Conservation (phyloP, 2,329 filamentous ascomycete genomes). For the Cordyceps tenuipes region DNA sequence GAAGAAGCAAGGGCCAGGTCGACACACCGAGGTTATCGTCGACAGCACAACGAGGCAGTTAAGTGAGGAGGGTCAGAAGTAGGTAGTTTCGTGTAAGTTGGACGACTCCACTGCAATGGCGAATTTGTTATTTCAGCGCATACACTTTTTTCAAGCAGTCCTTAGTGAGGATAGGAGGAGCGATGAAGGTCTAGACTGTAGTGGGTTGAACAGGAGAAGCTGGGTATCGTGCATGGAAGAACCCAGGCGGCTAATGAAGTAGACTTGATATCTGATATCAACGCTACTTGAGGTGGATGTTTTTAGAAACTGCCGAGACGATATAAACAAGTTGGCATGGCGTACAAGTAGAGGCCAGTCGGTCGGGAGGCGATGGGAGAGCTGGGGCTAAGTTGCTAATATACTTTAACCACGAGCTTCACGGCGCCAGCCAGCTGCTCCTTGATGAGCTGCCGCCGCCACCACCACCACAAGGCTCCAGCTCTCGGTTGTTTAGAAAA, state of each 20-base stretch:
- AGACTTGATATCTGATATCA: not conserved
- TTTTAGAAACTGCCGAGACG: no score
- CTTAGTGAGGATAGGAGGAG: not conserved
- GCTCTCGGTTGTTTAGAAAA: not conserved
- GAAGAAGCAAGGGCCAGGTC: not conserved
- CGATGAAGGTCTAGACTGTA: not conserved
- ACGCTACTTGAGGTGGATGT: not conserved
- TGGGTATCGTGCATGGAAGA: not conserved
- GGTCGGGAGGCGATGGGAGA: no score
- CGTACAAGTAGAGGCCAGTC: no score
- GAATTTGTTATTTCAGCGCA: not conserved
- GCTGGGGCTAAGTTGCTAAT: not conserved
- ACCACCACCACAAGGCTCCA: not conserved
- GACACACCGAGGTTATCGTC: not conserved
- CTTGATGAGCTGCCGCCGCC: not conserved
- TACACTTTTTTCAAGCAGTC: not conserved
- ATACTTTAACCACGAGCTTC: constrained; percentile 1
- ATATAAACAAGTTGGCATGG: no score
- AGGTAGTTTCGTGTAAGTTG: not conserved
- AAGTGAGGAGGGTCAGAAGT: no score
- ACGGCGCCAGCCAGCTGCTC: not conserved
- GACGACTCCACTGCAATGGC: not conserved
- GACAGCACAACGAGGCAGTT: not conserved
- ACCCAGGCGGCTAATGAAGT: not conserved
- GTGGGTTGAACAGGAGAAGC: not conserved